A percentile compares a stretch with the other conserved stretches of the same genome.
Evolutionary conservation across 352 stramenopile genomes (phyloP).

Genomic region (Phytophthora tentaculata): DNA sequence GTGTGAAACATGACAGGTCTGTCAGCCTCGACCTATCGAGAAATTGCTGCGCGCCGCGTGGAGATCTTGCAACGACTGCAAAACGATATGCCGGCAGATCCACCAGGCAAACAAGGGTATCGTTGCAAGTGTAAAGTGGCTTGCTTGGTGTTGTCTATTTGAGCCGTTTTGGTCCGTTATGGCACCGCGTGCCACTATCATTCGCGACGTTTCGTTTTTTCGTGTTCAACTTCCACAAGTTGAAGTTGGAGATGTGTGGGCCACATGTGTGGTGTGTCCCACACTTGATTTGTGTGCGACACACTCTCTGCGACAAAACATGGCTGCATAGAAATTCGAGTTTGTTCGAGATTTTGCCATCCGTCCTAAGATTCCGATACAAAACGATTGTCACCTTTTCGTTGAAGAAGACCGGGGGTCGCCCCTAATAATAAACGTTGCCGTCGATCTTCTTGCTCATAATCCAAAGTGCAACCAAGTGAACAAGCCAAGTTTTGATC

Average conservation of each 20-base stretch:
- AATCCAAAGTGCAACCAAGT: constrained; percentile 32
- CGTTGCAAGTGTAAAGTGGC: background rate
- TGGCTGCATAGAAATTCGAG: constrained; percentile 17
- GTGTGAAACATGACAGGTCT: background rate
- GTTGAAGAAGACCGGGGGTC: constrained; percentile 23
- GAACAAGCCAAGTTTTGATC: constrained; percentile 18
- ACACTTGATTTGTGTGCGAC: constrained; percentile 18
- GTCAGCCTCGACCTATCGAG: constrained; percentile 1
- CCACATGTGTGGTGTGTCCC: constrained; percentile 17
- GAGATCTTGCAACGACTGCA: no score
- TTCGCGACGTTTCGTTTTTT: constrained; percentile 14
- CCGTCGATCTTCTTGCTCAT: background rate
- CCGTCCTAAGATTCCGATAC: constrained; percentile 23
- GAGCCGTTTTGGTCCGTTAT: constrained; percentile 29
- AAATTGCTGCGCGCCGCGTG: constrained; percentile 4
- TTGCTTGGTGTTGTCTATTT: constrained; percentile 13
- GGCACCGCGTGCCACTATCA: constrained; percentile 6
- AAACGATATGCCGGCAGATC: background rate
- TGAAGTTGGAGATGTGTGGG: constrained; percentile 26
- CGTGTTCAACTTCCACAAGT: no score
- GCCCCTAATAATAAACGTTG: background rate
- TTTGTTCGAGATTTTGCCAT: constrained; percentile 10
- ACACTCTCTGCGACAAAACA: constrained; percentile 24
- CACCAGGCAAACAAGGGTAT: background rate
- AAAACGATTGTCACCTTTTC: constrained; percentile 1